phyloP scores from a whole-genome alignment of 31 red algal species.

The Porphyra umbilicalis region DNA sequence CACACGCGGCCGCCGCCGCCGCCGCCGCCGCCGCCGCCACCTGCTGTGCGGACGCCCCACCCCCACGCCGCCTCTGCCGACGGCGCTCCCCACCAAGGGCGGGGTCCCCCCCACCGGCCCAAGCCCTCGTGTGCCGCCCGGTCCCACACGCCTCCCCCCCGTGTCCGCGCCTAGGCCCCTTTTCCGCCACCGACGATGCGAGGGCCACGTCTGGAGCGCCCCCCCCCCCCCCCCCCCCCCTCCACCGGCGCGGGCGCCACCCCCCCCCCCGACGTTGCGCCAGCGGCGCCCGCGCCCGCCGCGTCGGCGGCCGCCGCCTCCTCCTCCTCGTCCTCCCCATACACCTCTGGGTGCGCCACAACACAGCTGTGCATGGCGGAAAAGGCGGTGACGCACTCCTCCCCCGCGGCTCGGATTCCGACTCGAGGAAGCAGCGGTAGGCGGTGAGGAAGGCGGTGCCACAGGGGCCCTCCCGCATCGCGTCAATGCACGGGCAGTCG shows the following conservation, averaged over 20 bases:
- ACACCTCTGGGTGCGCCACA: slow-evolving; percentile 87
- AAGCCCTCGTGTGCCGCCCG: too few relatives aligned
- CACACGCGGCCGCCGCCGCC: too few relatives aligned
- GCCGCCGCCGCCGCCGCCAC: too few relatives aligned
- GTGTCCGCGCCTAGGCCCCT: too few relatives aligned
- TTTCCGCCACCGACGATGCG: not conserved
- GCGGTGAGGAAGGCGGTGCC: slow-evolving; percentile 77
- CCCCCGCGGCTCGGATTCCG: slow-evolving; percentile 79
- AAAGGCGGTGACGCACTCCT: slow-evolving; percentile 78
- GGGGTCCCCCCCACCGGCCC: too few relatives aligned
- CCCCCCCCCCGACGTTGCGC: slow-evolving; percentile 24
- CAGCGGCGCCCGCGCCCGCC: not conserved
- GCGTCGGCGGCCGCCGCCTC: slow-evolving; percentile 10
- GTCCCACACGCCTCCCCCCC: too few relatives aligned
- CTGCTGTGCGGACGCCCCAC: too few relatives aligned
- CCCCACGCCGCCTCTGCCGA: too few relatives aligned
- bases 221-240: too few relatives aligned
- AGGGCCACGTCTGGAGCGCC: not conserved
- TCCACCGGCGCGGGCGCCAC: not conserved
- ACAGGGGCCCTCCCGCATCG: slow-evolving; percentile 83
- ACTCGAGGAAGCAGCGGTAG: slow-evolving; percentile 94
- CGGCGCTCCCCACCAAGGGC: too few relatives aligned
- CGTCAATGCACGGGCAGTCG: slow-evolving; percentile 84
- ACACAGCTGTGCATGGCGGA: slow-evolving; percentile 80
- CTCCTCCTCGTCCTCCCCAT: slow-evolving; percentile 65